Evolutionary conservation across 495 filamentous ascomycete species (phyloP).

Genomic region (Tuber melanosporum): DNA sequence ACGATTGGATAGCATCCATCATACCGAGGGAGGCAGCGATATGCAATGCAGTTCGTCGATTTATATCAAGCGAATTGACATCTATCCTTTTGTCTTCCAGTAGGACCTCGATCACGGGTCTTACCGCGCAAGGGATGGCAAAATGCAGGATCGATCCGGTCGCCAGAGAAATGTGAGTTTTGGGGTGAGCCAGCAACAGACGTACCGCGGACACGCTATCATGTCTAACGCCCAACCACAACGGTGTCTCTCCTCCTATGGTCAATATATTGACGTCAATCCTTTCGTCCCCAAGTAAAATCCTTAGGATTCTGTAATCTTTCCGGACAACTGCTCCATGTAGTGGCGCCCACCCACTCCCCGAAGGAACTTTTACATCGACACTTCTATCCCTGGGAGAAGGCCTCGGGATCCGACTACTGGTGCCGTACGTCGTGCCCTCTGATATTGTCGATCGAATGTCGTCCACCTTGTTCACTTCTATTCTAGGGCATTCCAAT

Average conservation of each 20-base stretch:
- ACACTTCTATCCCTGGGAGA: not conserved
- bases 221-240: not conserved
- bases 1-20: not conserved
- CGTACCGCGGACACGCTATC: not conserved
- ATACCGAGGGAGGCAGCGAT: not conserved
- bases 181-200: not conserved
- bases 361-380: not conserved
- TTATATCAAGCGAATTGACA: not conserved
- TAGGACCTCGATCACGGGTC: not conserved
- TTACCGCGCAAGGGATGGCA: not conserved
- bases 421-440: not conserved
- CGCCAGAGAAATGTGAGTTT: not conserved
- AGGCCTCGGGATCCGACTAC: not conserved
- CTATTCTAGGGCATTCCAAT: not conserved
- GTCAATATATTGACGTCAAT: not conserved
- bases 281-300: not conserved
- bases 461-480: not conserved
- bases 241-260: not conserved
- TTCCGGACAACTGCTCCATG: not conserved
- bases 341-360: not conserved
- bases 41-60: not conserved
- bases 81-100: not conserved
- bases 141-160: not conserved
- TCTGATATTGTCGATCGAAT: accelerated
- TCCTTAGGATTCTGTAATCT: not conserved